A percentile compares a stretch with the other conserved stretches of the same genome.
phyloP scores from a whole-genome alignment of 2,329 filamentous ascomycete genomes.

The Cercospora zeae-maydis region DNA sequence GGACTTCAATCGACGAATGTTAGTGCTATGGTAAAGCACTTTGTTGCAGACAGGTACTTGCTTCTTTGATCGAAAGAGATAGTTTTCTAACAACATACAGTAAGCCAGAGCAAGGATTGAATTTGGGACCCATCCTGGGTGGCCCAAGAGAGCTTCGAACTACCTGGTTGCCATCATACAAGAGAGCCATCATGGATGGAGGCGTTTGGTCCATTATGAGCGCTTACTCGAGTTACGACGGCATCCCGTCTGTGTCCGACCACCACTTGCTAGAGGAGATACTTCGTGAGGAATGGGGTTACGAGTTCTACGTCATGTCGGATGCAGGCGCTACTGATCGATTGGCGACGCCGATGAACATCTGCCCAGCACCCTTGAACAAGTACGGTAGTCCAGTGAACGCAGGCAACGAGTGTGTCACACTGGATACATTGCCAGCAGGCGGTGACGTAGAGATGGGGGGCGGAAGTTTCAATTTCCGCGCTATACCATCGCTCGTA shows the following conservation, averaged over 20 bases:
- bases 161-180: conserved; percentile 58
- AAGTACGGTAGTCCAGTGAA: conserved; percentile 46
- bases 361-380: conserved; percentile 51
- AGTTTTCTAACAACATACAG: conserved; percentile 35
- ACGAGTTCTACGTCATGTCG: conserved; percentile 63
- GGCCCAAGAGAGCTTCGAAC: conserved; percentile 55
- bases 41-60: conserved; percentile 54
- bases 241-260: conserved; percentile 63
- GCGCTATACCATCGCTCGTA: conserved; percentile 63
- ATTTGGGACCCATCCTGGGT: conserved; percentile 59
- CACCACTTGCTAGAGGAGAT: conserved; percentile 65
- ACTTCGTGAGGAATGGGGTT: conserved; percentile 67
- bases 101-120: conserved; percentile 67
- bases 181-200: conserved; percentile 66
- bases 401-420: conserved; percentile 61
- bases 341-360: conserved; percentile 60
- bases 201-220: conserved; percentile 68
- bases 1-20: conserved; percentile 64
- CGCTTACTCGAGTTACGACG: conserved; percentile 70
- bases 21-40: conserved; percentile 72
- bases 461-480: conserved; percentile 67
- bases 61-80: too few relatives aligned
- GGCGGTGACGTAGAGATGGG: conserved; percentile 76
- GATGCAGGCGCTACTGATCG: conserved; percentile 71
- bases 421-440: conserved; percentile 60